Percentiles rank a stretch among this genome's conserved stretches.
Conservation (phyloP, 192 early-diverging fungal species). For the Helicostylum pulchrum region DNA sequence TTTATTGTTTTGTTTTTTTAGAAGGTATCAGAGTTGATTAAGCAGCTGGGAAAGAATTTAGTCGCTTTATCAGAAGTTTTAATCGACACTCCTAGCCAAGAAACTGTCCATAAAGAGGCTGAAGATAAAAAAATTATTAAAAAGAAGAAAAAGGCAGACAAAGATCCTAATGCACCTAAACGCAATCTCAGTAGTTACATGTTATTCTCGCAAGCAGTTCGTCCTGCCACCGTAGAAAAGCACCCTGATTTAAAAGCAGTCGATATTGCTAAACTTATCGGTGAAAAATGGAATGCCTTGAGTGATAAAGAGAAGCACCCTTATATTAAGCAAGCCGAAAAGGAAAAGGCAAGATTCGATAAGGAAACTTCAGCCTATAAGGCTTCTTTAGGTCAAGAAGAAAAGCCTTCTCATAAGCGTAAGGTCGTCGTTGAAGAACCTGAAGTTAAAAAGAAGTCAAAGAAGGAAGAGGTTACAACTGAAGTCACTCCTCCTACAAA, state of each 20-base stretch:
- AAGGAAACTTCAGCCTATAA: slow-evolving; percentile 12
- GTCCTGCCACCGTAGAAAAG: slow-evolving; percentile 69
- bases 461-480: neutral
- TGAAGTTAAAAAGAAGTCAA: neutral
- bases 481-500: slow-evolving; percentile 3
- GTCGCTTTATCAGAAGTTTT: too few species aligned
- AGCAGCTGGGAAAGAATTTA: too few species aligned
- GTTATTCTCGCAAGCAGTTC: slow-evolving; percentile 80
- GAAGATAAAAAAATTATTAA: too few species aligned
- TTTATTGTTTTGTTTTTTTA: too few species aligned
- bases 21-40: too few species aligned
- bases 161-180: slow-evolving; percentile 88
- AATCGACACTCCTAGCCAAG: too few species aligned
- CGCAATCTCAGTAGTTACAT: slow-evolving; percentile 87
- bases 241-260: slow-evolving; percentile 60
- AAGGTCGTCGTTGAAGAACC: neutral
- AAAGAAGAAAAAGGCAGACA: slow-evolving; percentile 52
- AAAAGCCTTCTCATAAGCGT: slow-evolving; percentile 1
- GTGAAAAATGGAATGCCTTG: slow-evolving; percentile 41
- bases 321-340: slow-evolving; percentile 28
- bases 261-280: slow-evolving; percentile 32
- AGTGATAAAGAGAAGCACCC: slow-evolving; percentile 29
- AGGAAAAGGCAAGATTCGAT: slow-evolving; percentile 32
- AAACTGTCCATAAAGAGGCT: too few species aligned
- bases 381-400: neutral